Evolutionary conservation across 1,139 yeast genomes (phyloP).

Genomic region (Lodderomyces metapsilosis): DNA sequence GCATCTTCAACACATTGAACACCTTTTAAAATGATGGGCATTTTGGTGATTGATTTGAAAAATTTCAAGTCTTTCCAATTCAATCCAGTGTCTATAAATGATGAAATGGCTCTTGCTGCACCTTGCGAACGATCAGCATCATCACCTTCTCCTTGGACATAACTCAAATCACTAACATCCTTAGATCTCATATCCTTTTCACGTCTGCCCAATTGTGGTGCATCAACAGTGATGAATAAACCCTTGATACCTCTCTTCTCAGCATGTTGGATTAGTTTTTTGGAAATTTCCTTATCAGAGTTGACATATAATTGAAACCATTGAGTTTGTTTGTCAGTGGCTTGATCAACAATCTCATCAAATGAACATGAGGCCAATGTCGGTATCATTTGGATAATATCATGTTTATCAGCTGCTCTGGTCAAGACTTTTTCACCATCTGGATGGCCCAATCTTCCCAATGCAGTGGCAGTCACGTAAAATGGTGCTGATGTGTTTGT

Average conservation of each 20-base stretch:
- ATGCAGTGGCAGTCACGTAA: conserved; percentile 77
- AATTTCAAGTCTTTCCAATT: conserved; percentile 65
- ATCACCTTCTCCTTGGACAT: conserved; percentile 58
- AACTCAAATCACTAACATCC: conserved; percentile 35
- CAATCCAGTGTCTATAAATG: conserved; percentile 81
- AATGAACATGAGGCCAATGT: conserved; percentile 74
- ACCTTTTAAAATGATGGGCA: conserved; percentile 71
- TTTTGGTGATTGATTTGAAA: conserved; percentile 55
- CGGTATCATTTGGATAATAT: conserved; percentile 77
- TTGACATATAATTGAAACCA: conserved; percentile 94
- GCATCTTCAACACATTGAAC: conserved; percentile 72
- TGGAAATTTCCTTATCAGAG: conserved; percentile 53
- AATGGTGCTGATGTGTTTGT: conserved; percentile 51
- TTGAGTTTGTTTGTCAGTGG: conserved; percentile 57
- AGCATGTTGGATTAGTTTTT: conserved; percentile 63
- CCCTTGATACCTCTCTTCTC: conserved; percentile 77
- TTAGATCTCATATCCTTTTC: conserved; percentile 62
- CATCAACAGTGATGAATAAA: conserved; percentile 85
- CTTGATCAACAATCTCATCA: conserved; percentile 63
- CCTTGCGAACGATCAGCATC: conserved; percentile 76
- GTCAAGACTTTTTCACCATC: conserved; percentile 81
- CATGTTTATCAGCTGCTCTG: conserved; percentile 65
- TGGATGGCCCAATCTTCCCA: conserved; percentile 74
- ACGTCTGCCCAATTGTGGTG: conserved; percentile 92
- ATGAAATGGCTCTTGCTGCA: conserved; percentile 81